Percentiles rank a stretch among this genome's conserved stretches.
Conservation (phyloP, 306 rosid species). For the Lathyrus aphaca region DNA sequence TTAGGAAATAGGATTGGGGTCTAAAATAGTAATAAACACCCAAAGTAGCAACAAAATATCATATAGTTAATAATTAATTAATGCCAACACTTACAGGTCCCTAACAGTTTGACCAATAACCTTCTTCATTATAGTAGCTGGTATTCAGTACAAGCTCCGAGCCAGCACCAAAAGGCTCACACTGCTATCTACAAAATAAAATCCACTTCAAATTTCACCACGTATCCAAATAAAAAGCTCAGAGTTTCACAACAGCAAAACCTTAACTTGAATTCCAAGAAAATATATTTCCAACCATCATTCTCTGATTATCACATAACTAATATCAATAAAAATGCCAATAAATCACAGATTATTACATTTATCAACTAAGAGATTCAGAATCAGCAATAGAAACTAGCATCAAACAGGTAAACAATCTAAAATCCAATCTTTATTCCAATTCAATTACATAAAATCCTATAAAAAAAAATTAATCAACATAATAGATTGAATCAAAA, state of each 20-base stretch:
- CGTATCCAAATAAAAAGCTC: constrained; percentile 20
- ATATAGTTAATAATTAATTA: not conserved
- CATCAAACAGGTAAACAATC: not conserved
- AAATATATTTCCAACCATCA: not conserved
- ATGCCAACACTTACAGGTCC: constrained; percentile 75
- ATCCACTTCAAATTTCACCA: constrained; percentile 20
- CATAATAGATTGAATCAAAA: not conserved
- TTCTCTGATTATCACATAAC: not conserved
- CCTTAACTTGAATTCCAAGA: constrained; percentile 13
- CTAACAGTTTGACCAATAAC: constrained; percentile 95
- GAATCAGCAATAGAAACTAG: constrained; percentile 1
- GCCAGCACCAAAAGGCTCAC: constrained; percentile 42
- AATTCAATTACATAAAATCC: constrained; percentile 26
- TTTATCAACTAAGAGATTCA: constrained; percentile 10
- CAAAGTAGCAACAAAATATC: constrained; percentile 16
- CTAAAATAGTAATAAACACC: constrained; percentile 33
- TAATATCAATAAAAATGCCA: not conserved
- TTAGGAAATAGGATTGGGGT: constrained; percentile 11
- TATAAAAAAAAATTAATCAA: not conserved
- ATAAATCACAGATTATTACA: not conserved
- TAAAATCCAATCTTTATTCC: not conserved
- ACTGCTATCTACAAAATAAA: constrained; percentile 41
- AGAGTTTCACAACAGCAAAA: constrained; percentile 32
- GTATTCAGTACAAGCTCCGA: constrained; percentile 40
- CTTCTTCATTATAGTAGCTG: constrained; percentile 77